Base-by-base conservation (phyloP, 2,329 filamentous ascomycete genomes). In the Penicillium vulpinum region DNA sequence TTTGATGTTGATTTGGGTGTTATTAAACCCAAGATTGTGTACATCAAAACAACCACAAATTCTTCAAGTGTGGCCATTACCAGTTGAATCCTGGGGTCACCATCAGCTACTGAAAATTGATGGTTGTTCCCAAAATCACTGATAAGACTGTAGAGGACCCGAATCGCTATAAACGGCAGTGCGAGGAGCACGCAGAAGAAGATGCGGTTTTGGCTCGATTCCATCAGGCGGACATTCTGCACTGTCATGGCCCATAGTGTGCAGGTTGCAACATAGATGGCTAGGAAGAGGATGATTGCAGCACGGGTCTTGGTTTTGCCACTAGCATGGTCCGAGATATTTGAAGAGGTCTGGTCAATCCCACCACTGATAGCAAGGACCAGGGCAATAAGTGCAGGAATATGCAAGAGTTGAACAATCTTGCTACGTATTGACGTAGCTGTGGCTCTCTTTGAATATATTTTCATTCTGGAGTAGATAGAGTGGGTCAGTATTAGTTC, bases 321-420 rank as follows among this genome's bases (percentile, higher is more conserved):
- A 16, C 38, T 36, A 21, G 41, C n/a, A 13, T 51, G 46, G 24
- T 51, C 54, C 8, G 54, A 56, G n/a, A 22, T 18, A 24, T 47
- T 35, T 3, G 54, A 56, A 13, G 54, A 56, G 10, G 39, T 26
- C n/a, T 57, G 21, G 10, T 54, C 55, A 9, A 15, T 44, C 18
- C 55, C 49, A 22, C 50, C 49, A 22, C 50, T 57, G 15, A 57
- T 54, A 10, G 55, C 43, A 11, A 57, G 38, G 22, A 53, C 45
- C n/a, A 57, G 24, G n/a, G 54, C 54, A 28, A 53, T 53, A 3
- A 48, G 28, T 3, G 55, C 43, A 8, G 49, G 55, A 15, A 57
- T 15, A 18, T 57, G 49, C 24, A 53, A 51, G 13, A 57, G 36
- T 28, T 57, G 55, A 21, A 47, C 48, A 26, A 43, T 9, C 21